phyloP scores from a whole-genome alignment of 805 yeast species.

The Suhomyces kilbournensis region DNA sequence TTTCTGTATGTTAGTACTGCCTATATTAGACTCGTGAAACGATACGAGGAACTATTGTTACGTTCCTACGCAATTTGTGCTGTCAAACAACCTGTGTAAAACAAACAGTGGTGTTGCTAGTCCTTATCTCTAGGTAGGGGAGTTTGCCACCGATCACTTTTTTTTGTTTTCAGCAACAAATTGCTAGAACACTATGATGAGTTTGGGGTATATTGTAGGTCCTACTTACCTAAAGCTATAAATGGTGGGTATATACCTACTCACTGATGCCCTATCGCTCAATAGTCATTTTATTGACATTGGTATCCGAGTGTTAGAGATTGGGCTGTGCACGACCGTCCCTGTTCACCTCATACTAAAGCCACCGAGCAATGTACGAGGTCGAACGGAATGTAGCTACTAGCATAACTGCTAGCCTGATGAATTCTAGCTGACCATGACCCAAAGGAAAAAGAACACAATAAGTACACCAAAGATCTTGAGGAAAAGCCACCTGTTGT shows the following conservation, averaged over 20 bases:
- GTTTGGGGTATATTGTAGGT: neutral
- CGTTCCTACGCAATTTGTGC: neutral
- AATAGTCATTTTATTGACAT: neutral
- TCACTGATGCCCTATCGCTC: neutral
- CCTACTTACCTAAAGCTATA: neutral
- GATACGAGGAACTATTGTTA: neutral
- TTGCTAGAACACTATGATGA: neutral
- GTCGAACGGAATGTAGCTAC: neutral
- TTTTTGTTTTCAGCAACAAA: neutral
- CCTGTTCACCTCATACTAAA: neutral
- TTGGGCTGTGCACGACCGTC: neutral
- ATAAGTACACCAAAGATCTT: slow-evolving; percentile 86
- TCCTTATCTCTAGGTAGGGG: neutral
- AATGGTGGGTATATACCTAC: neutral
- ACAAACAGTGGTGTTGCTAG: neutral
- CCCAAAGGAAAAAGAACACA: slow-evolving; percentile 75
- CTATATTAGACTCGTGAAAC: neutral
- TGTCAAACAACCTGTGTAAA: neutral
- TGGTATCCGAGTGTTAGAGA: neutral
- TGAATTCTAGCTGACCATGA: slow-evolving; percentile 54
- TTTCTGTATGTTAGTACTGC: neutral
- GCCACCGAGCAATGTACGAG: neutral
- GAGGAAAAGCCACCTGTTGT: slow-evolving; percentile 88
- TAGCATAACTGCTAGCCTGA: neutral
- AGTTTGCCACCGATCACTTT: neutral